Evolutionary conservation across 495 filamentous ascomycete species (phyloP).

Genomic region (Venustampulla echinocandica): DNA sequence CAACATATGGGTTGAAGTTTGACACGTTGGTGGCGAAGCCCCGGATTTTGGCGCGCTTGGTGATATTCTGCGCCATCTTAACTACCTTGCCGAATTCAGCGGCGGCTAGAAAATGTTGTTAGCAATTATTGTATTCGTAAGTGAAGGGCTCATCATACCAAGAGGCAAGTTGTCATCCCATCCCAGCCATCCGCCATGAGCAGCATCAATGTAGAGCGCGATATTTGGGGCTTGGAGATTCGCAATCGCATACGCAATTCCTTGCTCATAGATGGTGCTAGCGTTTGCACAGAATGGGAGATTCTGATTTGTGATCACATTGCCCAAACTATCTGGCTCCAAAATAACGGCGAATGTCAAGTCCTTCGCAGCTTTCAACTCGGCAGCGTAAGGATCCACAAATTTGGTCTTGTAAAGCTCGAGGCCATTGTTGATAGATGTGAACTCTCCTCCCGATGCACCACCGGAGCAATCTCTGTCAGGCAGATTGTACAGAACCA

Average conservation of each 20-base stretch:
- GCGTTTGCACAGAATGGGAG: conserved; percentile 55
- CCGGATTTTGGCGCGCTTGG: conserved; percentile 46
- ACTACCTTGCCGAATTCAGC: conserved; percentile 11
- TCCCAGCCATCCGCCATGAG: conserved; percentile 73
- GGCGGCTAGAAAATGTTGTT: conserved; percentile 5
- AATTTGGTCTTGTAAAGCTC: conserved; percentile 36
- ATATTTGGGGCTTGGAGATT: conserved; percentile 66
- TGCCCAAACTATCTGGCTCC: conserved; percentile 68
- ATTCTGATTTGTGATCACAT: conserved; percentile 66
- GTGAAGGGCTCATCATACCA: conserved; percentile 59
- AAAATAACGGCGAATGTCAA: conserved; percentile 9
- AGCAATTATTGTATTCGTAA: conserved; percentile 42
- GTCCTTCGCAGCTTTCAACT: conserved; percentile 33
- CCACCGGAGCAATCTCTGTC: conserved; percentile 68
- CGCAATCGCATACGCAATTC: conserved; percentile 62
- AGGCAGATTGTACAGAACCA: conserved; percentile 66
- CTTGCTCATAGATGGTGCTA: conserved; percentile 53
- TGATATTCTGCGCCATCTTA: conserved; percentile 37
- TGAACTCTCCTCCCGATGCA: conserved; percentile 61
- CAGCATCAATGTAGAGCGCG: conserved; percentile 72
- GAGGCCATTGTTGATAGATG: conserved; percentile 49
- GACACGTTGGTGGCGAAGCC: conserved; percentile 71
- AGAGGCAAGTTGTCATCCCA: conserved; percentile 65
- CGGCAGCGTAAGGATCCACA: conserved; percentile 5
- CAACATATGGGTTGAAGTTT: conserved; percentile 59